Base-by-base conservation (phyloP, 176 grass and related monocot genomes). In the Musa itinerans region DNA sequence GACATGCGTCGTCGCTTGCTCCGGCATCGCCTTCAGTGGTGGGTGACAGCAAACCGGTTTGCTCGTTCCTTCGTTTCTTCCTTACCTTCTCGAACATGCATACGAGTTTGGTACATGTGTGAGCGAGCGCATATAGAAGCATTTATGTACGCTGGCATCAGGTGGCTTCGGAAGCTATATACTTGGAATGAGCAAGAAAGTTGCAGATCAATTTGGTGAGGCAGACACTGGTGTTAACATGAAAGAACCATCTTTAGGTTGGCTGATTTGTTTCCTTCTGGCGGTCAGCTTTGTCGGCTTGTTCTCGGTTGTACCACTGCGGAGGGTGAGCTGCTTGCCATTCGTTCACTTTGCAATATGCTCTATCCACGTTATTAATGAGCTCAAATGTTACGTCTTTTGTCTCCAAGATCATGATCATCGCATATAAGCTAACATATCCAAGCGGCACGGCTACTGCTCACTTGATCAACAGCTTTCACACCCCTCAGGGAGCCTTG, bases 381-480 rank as follows among this genome's bases (percentile, higher is more conserved):
- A 43, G 34, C 34, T 23, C 16, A 69, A 25, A 13, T 25, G 10
- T 69, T 79, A 53, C 8, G 11, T 53, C 56, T 56, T 52, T 24
- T 82, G 20, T 73, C 0, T 61, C 72, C 10, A 50, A 95, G 91
- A 69, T 59, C 66, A 80, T 93, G 87, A 85, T 93, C 63, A 62
- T 93, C 73, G 65, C 80, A 17, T 83, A 89, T 74, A 73, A 66
- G 14, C 66, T 93, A 82, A 84, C 56, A 26, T 95, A 89, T 59
- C 92, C 92, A 24, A 93, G 82, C 69, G 87, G 87, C 16, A 76
- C 79, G 10, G 80, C 68, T 14, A 90, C 56, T 14, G 90, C 90
- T 53, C 82, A 93, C 63, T 73, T 95, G 50, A 89, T 93, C 74
- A 93, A 93, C 78, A 87, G 80, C 65, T 83, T 93, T 53, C 90